Evolutionary conservation across 225 moss, liverwort and hornwort species (phyloP), one percentile per base, ranked within the genome.

Genomic region (Neckera pumila): DNA sequence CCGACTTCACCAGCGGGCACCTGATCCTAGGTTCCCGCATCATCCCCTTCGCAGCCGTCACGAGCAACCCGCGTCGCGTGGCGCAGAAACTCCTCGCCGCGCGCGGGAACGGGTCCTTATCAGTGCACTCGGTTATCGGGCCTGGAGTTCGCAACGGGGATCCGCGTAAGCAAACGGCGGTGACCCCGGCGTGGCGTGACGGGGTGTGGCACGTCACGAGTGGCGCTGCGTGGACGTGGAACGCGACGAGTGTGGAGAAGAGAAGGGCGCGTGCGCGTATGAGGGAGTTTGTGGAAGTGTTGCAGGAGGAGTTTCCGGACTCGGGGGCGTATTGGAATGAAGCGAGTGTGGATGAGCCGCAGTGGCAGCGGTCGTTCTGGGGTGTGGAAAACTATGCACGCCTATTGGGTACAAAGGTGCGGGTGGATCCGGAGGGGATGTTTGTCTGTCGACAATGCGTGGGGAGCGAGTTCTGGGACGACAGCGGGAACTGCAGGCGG

Each of bases 161-260:
- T 56, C 83, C 69, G 40, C 30, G 36, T 8, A n/a, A 54, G 26
- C 38, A 69, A 28, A 83, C 83, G 28, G 64, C 87, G 1, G 87
- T 89, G 27, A 91, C 91, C 11, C 82, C 88, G 67, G 89, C 86
- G n/a, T 89, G 89, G 83, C 89, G 83, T 2, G 33, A 83, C 33
- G 88, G 86, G n/a, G 17, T 86, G 19, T 90, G 85, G 85, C 27
- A 81, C 5, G 4, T 89, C 38, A 1, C 2, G 19, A 7, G 2
- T 20, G 40, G 2, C 9, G 54, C 13, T 17, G 2, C 9, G 38
- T 83, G 83, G 83, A 6, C 19, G 54, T 83, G 83, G 83, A 56
- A 83, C 30, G 67, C 69, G 30, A 83, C 83, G 40, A 38, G 28
- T 14, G 69, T 16, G 69, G 69, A 83, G 83, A 83, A 65, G 83